Percentiles rank a stretch among this genome's conserved stretches.
Evolutionary conservation across 768 basidiomycete species (phyloP).

Genomic region (Imleria badia): DNA sequence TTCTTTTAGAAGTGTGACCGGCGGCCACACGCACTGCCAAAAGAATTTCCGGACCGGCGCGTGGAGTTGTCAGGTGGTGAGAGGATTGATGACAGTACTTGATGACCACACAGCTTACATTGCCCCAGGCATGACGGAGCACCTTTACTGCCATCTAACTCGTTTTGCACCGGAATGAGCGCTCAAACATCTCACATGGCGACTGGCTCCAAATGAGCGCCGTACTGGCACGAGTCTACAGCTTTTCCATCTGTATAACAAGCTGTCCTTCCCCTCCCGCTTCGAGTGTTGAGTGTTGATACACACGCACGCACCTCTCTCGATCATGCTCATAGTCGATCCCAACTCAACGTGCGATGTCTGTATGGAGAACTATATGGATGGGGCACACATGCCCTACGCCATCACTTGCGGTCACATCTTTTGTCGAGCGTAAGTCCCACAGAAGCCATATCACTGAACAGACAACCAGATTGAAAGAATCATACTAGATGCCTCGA

Average conservation of each 20-base stretch:
- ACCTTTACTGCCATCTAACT: too few species aligned
- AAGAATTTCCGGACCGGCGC: too few species aligned
- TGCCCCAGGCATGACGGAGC: too few species aligned
- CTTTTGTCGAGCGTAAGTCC: slow-evolving; percentile 14
- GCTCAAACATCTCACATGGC: background rate
- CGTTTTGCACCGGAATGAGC: background rate
- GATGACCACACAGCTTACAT: too few species aligned
- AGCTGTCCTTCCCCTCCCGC: background rate
- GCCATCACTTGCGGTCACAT: slow-evolving; percentile 13
- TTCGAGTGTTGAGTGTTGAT: background rate
- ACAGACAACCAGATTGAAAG: background rate
- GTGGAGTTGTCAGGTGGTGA: too few species aligned
- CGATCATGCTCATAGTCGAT: slow-evolving; percentile 10
- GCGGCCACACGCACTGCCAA: too few species aligned
- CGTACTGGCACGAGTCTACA: background rate
- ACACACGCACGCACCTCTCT: background rate
- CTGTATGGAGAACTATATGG: slow-evolving; percentile 9
- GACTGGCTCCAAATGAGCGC: background rate
- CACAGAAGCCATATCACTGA: background rate
- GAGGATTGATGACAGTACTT: too few species aligned
- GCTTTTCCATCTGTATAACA: background rate
- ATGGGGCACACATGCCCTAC: background rate
- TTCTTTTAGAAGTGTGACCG: too few species aligned
- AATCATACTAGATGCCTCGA: slow-evolving; percentile 7
- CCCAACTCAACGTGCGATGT: slow-evolving; percentile 15